Evolutionary conservation across 2,329 filamentous ascomycete species (phyloP).

Genomic region (Trichoderma lentiforme): DNA sequence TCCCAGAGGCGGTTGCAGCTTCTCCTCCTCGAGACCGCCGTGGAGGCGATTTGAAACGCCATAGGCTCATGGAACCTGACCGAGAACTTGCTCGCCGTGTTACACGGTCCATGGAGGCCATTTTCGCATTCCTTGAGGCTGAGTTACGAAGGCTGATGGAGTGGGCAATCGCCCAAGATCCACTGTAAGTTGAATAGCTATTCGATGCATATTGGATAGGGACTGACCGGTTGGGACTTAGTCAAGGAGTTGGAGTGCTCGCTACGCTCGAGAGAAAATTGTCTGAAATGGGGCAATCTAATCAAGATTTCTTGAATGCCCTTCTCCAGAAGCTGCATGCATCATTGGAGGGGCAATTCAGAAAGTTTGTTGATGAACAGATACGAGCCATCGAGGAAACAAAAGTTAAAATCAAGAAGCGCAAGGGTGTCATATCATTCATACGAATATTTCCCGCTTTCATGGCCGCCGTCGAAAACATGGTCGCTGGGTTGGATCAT

Average conservation of each 20-base stretch:
- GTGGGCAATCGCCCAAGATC: constrained; percentile 77
- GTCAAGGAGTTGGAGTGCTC: constrained; percentile 86
- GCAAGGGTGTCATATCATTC: constrained; percentile 93
- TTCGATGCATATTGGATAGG: neutral
- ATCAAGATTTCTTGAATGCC: constrained; percentile 85
- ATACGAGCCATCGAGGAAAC: constrained; percentile 95
- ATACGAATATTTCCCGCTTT: constrained; percentile 92
- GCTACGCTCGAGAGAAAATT: constrained; percentile 77
- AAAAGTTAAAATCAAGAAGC: constrained; percentile 98
- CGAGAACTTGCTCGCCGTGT: constrained; percentile 80
- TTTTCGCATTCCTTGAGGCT: constrained; percentile 76
- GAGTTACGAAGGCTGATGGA: constrained; percentile 79
- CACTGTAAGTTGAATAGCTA: constrained; percentile 60
- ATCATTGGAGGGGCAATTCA: constrained; percentile 71
- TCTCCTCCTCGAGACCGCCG: constrained; percentile 64
- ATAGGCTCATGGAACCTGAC: constrained; percentile 83
- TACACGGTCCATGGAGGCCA: constrained; percentile 81
- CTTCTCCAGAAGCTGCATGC: constrained; percentile 76
- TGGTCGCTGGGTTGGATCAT: constrained; percentile 60
- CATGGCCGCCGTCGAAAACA: constrained; percentile 76
- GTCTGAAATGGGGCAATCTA: constrained; percentile 77
- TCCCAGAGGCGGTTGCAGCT: constrained; percentile 72
- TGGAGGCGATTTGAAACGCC: constrained; percentile 68
- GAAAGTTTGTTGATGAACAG: constrained; percentile 89
- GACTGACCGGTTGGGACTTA: constrained; percentile 33